These are phyloP conservation scores for Akanthomyces uredinophilus DNA, from an alignment of 2,329 filamentous ascomycete species.

Conservation along the genomic window DNA sequence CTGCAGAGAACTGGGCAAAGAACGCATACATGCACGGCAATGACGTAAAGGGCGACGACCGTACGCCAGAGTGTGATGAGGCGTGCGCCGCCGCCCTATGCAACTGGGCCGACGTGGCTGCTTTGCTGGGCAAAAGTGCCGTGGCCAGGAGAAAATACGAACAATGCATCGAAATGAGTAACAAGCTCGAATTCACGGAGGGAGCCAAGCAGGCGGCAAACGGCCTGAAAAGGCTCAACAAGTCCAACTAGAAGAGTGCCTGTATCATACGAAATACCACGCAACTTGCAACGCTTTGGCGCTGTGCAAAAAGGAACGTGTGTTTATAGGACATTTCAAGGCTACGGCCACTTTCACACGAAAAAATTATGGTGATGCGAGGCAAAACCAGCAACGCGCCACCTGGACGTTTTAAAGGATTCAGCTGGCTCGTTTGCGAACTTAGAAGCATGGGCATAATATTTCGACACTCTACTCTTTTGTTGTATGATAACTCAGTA, in stretches of 20 bases:
- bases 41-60: conserved; percentile 58
- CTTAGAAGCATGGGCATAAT: background rate
- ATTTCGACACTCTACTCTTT: background rate
- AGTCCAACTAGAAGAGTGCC: background rate
- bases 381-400: background rate
- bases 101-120: conserved; percentile 79
- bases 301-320: background rate
- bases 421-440: background rate
- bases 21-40: conserved; percentile 67
- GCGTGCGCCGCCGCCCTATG: conserved; percentile 80
- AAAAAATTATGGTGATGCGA: background rate
- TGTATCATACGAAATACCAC: no score
- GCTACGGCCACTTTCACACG: background rate
- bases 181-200: conserved; percentile 45
- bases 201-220: conserved; percentile 49
- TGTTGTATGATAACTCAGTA: background rate
- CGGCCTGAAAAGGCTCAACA: conserved; percentile 38
- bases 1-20: conserved; percentile 71
- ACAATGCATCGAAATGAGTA: conserved; percentile 60
- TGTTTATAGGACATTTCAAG: background rate
- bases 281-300: background rate
- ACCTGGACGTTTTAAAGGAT: background rate
- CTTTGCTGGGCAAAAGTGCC: conserved; percentile 61
- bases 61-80: conserved; percentile 75
- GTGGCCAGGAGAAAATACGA: conserved; percentile 65